A percentile compares a stretch with the other conserved stretches of the same genome.
Conservation (phyloP, 495 filamentous ascomycete genomes). For the Penicillium coprophilum region DNA sequence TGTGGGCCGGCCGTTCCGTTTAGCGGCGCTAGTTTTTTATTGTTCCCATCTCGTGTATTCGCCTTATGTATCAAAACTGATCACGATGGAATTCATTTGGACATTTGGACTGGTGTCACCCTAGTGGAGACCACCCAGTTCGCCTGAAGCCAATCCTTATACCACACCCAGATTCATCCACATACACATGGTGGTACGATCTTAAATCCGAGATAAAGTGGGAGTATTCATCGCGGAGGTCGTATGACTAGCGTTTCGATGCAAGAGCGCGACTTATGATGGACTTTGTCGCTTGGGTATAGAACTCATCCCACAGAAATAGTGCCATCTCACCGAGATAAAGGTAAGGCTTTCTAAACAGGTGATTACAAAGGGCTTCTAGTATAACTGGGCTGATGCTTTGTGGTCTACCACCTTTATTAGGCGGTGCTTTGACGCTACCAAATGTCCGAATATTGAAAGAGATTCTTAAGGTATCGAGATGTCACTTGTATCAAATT, state of each 20-base stretch:
- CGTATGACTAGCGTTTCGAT: slow-evolving; percentile 10
- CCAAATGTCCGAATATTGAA: slow-evolving; percentile 31
- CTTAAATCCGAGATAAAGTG: background rate
- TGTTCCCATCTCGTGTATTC: too few species aligned
- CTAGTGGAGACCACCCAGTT: slow-evolving; percentile 29
- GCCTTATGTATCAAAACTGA: slow-evolving; percentile 8
- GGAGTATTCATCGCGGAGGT: background rate
- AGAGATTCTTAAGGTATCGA: slow-evolving; percentile 13
- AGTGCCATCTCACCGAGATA: background rate
- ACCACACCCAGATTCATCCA: slow-evolving; percentile 28
- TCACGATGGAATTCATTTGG: slow-evolving; percentile 28
- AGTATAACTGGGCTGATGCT: slow-evolving; percentile 30
- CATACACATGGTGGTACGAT: background rate
- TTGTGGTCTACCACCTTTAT: slow-evolving; percentile 17
- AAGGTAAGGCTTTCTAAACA: slow-evolving; percentile 1
- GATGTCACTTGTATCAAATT: background rate
- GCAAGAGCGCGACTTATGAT: slow-evolving; percentile 13
- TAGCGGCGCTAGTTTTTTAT: too few species aligned
- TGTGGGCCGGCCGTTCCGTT: too few species aligned
- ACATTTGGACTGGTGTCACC: slow-evolving; percentile 30
- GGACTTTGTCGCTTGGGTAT: slow-evolving; percentile 1
- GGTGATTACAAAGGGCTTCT: slow-evolving; percentile 3
- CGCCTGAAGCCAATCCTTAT: slow-evolving; percentile 27
- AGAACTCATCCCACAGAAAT: slow-evolving; percentile 10
- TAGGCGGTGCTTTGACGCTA: slow-evolving; percentile 25